Evolutionary conservation across 345 rosid genomes (phyloP).

Genomic region (Nephelium lappaceum): DNA sequence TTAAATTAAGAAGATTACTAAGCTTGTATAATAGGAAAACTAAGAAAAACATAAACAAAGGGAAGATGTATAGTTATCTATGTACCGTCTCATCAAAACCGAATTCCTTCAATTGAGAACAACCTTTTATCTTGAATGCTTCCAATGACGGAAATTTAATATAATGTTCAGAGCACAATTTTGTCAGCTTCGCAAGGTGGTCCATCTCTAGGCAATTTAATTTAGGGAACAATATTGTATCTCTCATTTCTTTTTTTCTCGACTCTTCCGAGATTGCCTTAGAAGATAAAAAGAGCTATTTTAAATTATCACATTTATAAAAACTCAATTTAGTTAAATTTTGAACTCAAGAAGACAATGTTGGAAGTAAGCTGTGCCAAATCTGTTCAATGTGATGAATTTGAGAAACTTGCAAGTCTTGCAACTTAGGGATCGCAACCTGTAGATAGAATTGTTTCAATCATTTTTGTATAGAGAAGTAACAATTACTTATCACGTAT

Average conservation of each 20-base stretch:
- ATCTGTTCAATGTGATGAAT: not conserved
- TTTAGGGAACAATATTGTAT: too few species aligned
- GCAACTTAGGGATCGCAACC: conserved; percentile 29
- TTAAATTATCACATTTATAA: not conserved
- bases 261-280: not conserved
- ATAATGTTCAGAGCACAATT: not conserved
- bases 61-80: not conserved
- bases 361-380: conserved; percentile 12
- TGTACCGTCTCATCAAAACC: not conserved
- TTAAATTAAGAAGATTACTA: too few species aligned
- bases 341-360: not conserved
- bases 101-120: conserved; percentile 1
- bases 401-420: not conserved
- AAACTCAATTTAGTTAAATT: not conserved
- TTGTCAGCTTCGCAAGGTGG: not conserved
- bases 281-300: not conserved
- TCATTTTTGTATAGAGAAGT: not conserved
- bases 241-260: not conserved
- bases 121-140: not conserved
- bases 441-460: not conserved
- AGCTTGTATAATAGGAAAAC: too few species aligned
- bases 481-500: too few species aligned
- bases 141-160: not conserved
- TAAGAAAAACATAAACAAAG: too few species aligned
- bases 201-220: not conserved